phyloP scores from a whole-genome alignment of 1,284 basidiomycete genomes.

The Agaricales sp. region DNA sequence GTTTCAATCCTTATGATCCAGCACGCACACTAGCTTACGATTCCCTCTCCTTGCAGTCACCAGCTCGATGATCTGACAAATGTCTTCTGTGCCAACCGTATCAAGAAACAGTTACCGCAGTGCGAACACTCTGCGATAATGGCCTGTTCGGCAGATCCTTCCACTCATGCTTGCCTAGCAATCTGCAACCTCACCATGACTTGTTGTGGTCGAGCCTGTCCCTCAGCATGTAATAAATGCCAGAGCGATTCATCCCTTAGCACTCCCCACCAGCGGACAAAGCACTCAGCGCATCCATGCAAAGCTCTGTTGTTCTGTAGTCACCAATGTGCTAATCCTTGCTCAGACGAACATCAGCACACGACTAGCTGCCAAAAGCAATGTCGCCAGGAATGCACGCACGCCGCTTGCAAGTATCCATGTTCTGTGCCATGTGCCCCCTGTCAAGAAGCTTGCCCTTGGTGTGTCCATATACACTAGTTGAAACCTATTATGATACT shows the following conservation, averaged over 20 bases:
- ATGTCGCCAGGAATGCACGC: slow-evolving; percentile 50
- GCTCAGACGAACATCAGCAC: slow-evolving; percentile 42
- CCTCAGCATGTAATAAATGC: slow-evolving; percentile 39
- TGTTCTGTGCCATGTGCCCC: slow-evolving; percentile 54
- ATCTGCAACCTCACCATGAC: slow-evolving; percentile 33
- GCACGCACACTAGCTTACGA: slow-evolving; percentile 2
- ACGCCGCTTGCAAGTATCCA: slow-evolving; percentile 33
- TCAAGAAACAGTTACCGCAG: slow-evolving; percentile 34
- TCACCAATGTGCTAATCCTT: slow-evolving; percentile 24
- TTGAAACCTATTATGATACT: not conserved
- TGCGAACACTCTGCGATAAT: slow-evolving; percentile 49
- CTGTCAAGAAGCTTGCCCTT: slow-evolving; percentile 52
- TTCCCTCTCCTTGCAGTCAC: slow-evolving; percentile 26
- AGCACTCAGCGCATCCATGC: slow-evolving; percentile 42
- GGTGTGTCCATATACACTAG: slow-evolving; percentile 22
- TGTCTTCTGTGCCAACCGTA: slow-evolving; percentile 32
- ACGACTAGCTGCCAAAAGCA: slow-evolving; percentile 30
- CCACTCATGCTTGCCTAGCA: slow-evolving; percentile 26
- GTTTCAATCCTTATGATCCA: not conserved
- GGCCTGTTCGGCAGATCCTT: slow-evolving; percentile 36
- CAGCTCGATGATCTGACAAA: slow-evolving; percentile 31
- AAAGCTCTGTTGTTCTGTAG: slow-evolving; percentile 44
- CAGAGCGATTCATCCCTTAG: slow-evolving; percentile 22
- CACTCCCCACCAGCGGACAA: slow-evolving; percentile 16
- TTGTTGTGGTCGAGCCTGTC: slow-evolving; percentile 50